Percentiles rank a stretch among this genome's conserved stretches.
Evolutionary conservation across 495 filamentous ascomycete species (phyloP).

Genomic region (Tuber aestivum): DNA sequence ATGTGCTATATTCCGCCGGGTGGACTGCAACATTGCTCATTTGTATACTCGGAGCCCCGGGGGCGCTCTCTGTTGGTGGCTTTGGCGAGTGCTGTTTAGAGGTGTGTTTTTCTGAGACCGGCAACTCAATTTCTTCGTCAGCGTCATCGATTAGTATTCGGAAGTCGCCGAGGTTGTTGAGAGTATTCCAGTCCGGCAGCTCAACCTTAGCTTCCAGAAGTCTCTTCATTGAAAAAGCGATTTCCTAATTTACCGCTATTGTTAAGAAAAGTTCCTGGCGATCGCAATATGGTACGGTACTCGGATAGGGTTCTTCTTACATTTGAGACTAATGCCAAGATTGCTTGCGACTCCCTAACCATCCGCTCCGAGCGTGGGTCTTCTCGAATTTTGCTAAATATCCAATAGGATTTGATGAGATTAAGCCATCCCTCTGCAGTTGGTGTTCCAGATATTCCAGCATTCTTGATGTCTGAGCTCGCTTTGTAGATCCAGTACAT

Average conservation of each 20-base stretch:
- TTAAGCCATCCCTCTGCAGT: conserved; percentile 18
- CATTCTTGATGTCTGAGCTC: conserved; percentile 15
- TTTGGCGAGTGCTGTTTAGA: conserved; percentile 2
- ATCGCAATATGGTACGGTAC: not conserved
- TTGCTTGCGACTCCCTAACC: conserved; percentile 19
- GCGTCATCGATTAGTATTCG: conserved; percentile 20
- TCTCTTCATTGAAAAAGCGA: conserved; percentile 27
- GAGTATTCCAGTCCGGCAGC: conserved; percentile 13
- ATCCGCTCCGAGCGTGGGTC: conserved; percentile 11
- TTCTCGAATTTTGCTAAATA: conserved; percentile 24
- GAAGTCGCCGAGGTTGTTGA: conserved; percentile 17
- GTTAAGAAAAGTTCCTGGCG: conserved; percentile 7
- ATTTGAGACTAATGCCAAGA: conserved; percentile 20
- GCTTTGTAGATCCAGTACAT: conserved; percentile 30
- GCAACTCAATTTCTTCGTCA: conserved; percentile 10
- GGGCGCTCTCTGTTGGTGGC: not conserved
- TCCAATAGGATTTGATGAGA: conserved; percentile 28
- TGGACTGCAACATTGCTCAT: conserved; percentile 25
- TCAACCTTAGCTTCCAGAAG: conserved; percentile 21
- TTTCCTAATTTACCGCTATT: conserved; percentile 26
- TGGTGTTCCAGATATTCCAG: conserved; percentile 14
- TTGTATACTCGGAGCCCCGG: not conserved
- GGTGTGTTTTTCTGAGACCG: not conserved
- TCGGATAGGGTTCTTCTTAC: conserved; percentile 18
- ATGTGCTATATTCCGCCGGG: conserved; percentile 21